Base-by-base conservation (phyloP, 2,329 filamentous ascomycete species). In the Dothistroma pini region DNA sequence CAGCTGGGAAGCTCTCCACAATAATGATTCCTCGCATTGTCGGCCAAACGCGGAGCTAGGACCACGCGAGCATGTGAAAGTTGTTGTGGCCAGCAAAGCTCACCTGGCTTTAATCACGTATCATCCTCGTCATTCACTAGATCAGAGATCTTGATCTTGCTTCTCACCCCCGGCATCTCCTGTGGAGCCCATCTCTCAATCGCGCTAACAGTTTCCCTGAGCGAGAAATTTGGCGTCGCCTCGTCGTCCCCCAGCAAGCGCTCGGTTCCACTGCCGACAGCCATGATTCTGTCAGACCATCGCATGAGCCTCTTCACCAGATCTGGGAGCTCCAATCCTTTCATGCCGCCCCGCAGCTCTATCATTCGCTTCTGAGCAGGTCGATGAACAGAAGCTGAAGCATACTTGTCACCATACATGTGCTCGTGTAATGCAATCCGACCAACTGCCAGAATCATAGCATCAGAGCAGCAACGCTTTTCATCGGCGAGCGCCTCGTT, bases 351-450 rank as follows among this genome's bases (percentile, higher is more conserved):
- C 19, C 72, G 66, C 63, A 73, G 68, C 22, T 67, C 66, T 2
- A 74, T 71, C 72, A 74, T 74, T 3, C 70, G 67, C 50, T 66
- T 59, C 60, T 74, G 72, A 11, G 72, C 72, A 3, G 72, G 72
- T 8, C 72, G 68, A 59, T 74, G 72, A 10, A 73, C 66, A 3
- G 60, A 54, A 32, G 68, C 68, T 2, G 71, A 70, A 4, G 71
- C 70, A 12, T 66, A 59, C 31, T 67, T 63, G 63, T 74, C 69
- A n/a, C 72, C 71, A 53, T 74, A 74, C 68, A 74, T 68, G 41
- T 67, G 66, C 56, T 74, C 72, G 56, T 74, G 70, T 9, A 73
- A 60, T 14, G 72, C 72, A n/a, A 74, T 73, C 21, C 72, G 70
- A 4, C 72, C 71, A 1, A 73, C 70, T 0, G 71, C 71, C 3